A percentile compares a stretch with the other conserved stretches of the same genome.
Conservation (phyloP, 2,329 filamentous ascomycete genomes). For the Colletotrichum tanaceti region DNA sequence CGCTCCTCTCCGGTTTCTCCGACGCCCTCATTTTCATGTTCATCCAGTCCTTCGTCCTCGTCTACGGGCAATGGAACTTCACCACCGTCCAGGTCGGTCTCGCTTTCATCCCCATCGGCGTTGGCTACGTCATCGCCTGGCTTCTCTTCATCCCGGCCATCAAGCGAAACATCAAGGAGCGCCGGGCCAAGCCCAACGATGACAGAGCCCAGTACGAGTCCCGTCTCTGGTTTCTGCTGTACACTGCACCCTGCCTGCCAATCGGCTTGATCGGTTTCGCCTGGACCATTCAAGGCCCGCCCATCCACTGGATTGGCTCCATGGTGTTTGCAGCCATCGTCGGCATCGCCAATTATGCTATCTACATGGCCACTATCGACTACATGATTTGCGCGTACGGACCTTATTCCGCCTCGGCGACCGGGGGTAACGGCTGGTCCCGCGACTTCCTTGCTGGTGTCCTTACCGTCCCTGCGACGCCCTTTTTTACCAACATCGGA, state of each 20-base stretch:
- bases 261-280: constrained; percentile 78
- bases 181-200: constrained; percentile 61
- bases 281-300: constrained; percentile 73
- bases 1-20: constrained; percentile 77
- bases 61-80: constrained; percentile 77
- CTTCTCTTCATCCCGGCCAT: constrained; percentile 69
- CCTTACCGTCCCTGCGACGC: constrained; percentile 74
- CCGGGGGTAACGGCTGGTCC: constrained; percentile 80
- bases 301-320: constrained; percentile 75
- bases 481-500: constrained; percentile 71
- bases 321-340: constrained; percentile 74
- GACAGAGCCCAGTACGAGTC: constrained; percentile 76
- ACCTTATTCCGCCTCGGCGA: constrained; percentile 78
- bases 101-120: constrained; percentile 72
- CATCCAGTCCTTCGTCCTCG: constrained; percentile 76
- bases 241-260: constrained; percentile 68
- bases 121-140: constrained; percentile 75
- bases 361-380: constrained; percentile 82
- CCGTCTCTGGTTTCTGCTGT: constrained; percentile 74
- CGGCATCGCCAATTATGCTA: constrained; percentile 78
- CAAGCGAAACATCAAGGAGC: constrained; percentile 63
- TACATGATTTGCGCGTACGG: constrained; percentile 83
- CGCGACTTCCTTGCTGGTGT: constrained; percentile 80
- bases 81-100: constrained; percentile 66
- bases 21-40: constrained; percentile 84